Evolutionary conservation across 2,329 filamentous ascomycete genomes (phyloP), one percentile per base, ranked within the genome.

Genomic region (Cytospora mali): DNA sequence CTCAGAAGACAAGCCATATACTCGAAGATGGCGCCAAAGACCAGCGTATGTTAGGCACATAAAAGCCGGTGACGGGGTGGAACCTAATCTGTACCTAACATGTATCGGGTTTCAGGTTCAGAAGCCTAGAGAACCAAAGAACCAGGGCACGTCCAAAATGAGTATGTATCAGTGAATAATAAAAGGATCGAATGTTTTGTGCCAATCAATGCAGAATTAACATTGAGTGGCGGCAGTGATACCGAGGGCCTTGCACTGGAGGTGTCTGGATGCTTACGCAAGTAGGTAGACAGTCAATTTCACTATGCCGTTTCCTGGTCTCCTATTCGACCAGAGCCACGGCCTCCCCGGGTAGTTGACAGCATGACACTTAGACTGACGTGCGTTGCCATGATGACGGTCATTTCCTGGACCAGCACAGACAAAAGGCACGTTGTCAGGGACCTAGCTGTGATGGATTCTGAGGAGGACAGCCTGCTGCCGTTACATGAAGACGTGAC

Each of bases 341-440:
- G 58, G 46, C 29, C 53, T 52, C 23, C 48, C 33, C 52, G 57
- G 58, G 25, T 55, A 54, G 50, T 61, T 60, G 62, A 58, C 62
- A 49, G 39, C 29, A 48, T 52, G 54, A 62, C 55, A 62, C 58
- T 64, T n/a, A n/a, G 55, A 50, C 54, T 64, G 62, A 14, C 58
- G 58, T 29, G 33, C 54, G 21, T 51, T 33, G 50, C 27, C 57
- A 54, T 31, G 42, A 49, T 31, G 27, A 14, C 13, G 33, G 54
- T 60, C 57, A 48, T 21, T 60, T 46, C 48, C 56, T n/a, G 57
- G 29, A 60, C 28, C 35, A 50, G 23, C 18, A 42, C 21, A 7
- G 27, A 14, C 39, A 35, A n/a, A 14, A 11, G 18, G n/a, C 28
- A 46, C 4, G 9, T 60, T 54, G 21, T 48, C 33, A 46, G 57